phyloP scores from a whole-genome alignment of 2,329 filamentous ascomycete genomes.

The Diaporthe velutina region DNA sequence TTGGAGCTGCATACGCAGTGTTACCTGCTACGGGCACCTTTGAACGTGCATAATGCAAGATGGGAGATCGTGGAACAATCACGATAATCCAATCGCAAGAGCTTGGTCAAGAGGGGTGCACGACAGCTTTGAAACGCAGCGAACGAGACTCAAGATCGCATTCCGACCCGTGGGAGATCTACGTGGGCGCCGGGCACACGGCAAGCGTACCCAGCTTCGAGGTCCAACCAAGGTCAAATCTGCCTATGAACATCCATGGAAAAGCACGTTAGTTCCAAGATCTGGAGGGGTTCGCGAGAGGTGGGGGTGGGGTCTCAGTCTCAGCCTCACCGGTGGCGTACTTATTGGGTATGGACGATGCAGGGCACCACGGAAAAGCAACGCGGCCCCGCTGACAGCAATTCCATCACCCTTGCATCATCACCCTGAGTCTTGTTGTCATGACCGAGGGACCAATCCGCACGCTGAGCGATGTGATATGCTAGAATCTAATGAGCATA shows the following conservation, averaged over 20 bases:
- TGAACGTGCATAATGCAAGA: constrained; percentile 15
- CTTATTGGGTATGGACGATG: constrained; percentile 1
- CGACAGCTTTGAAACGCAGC: not conserved
- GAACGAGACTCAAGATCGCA: not conserved
- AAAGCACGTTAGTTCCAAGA: constrained; percentile 1
- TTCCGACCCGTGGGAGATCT: constrained; percentile 12
- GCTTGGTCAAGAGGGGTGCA: not conserved
- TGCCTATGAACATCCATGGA: not conserved
- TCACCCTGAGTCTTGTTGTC: not conserved
- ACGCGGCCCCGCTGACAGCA: not conserved
- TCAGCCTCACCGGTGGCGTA: constrained; percentile 13
- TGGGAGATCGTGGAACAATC: not conserved
- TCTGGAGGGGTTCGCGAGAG: not conserved
- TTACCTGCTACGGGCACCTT: not conserved
- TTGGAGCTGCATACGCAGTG: not conserved
- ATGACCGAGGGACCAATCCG: not conserved
- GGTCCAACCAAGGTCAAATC: not conserved
- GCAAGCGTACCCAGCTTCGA: not conserved
- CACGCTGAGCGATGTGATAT: not conserved
- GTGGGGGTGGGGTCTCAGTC: not conserved
- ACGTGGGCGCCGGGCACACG: not conserved
- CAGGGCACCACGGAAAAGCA: constrained; percentile 1
- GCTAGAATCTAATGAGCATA: not conserved
- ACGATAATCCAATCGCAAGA: not conserved
- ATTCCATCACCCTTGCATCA: constrained; percentile 17